A percentile compares a stretch with the other conserved stretches of the same genome.
Conservation (phyloP, 2,329 filamentous ascomycete genomes). For the Pseudogymnoascus sp. region DNA sequence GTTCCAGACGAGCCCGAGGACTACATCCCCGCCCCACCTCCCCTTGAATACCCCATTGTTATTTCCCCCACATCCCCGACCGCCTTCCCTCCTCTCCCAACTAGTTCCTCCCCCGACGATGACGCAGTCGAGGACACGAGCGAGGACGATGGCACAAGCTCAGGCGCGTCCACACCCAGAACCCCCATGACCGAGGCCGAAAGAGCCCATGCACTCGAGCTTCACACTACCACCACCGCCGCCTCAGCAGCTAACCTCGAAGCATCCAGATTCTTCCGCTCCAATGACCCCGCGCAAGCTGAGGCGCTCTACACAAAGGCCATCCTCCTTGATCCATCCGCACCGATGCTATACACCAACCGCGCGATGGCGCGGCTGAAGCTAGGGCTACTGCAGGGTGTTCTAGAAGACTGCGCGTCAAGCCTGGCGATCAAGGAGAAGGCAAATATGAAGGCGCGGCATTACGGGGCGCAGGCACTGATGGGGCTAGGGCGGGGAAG, state of each 20-base stretch:
- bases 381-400: constrained; percentile 63
- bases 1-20: constrained; percentile 1
- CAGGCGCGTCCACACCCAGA: not conserved
- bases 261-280: constrained; percentile 45
- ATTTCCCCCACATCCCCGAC: not conserved
- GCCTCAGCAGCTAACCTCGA: not conserved
- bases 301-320: constrained; percentile 67
- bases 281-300: constrained; percentile 55
- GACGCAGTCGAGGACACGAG: not conserved
- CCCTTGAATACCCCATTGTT: not conserved
- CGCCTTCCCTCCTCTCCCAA: not conserved
- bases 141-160: not conserved
- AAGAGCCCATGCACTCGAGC: not conserved
- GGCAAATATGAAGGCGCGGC: constrained; percentile 68
- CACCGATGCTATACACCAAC: constrained; percentile 79
- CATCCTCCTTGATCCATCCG: constrained; percentile 68
- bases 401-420: constrained; percentile 66
- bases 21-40: not conserved
- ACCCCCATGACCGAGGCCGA: not conserved
- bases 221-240: not conserved
- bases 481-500: constrained; percentile 64
- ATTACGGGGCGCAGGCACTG: constrained; percentile 76
- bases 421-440: constrained; percentile 59
- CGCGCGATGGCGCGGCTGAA: constrained; percentile 75
- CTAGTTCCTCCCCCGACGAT: not conserved